phyloP scores from a whole-genome alignment of 352 stramenopile species.

The Phytophthora macrochlamydospora region DNA sequence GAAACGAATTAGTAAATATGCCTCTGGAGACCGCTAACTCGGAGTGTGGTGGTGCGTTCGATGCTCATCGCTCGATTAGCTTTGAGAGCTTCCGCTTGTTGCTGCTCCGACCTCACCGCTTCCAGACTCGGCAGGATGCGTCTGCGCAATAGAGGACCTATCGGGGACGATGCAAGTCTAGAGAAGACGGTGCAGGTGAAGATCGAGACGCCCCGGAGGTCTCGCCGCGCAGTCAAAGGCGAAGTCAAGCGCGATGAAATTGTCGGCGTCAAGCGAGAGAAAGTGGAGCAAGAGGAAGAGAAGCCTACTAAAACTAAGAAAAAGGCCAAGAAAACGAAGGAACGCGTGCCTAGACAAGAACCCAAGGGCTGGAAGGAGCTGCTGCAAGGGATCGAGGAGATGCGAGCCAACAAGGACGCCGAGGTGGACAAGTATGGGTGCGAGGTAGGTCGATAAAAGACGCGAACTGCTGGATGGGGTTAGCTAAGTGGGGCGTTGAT shows the following conservation, averaged over 20 bases:
- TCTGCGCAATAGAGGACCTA: conserved; percentile 29
- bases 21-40: neutral
- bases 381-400: conserved; percentile 64
- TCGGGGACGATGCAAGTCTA: conserved; percentile 1
- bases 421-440: conserved; percentile 78
- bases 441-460: conserved; percentile 39
- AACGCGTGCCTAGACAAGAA: conserved; percentile 27
- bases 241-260: conserved; percentile 7
- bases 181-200: conserved; percentile 15
- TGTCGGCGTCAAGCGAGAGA: conserved; percentile 31
- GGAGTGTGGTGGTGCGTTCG: conserved; percentile 25
- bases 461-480: neutral
- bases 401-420: conserved; percentile 63
- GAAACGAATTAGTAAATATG: too few relatives aligned
- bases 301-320: conserved; percentile 13
- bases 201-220: conserved; percentile 2
- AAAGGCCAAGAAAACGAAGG: conserved; percentile 34
- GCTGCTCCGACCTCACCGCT: neutral
- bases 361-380: conserved; percentile 65
- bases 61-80: conserved; percentile 18
- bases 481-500: neutral
- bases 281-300: conserved; percentile 15
- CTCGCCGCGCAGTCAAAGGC: neutral
- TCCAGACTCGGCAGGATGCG: conserved; percentile 33
- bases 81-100: neutral